These are phyloP conservation scores for Sphagnum contortum DNA, from an alignment of 225 moss, liverwort and hornwort genomes.

Conservation along the genomic window DNA sequence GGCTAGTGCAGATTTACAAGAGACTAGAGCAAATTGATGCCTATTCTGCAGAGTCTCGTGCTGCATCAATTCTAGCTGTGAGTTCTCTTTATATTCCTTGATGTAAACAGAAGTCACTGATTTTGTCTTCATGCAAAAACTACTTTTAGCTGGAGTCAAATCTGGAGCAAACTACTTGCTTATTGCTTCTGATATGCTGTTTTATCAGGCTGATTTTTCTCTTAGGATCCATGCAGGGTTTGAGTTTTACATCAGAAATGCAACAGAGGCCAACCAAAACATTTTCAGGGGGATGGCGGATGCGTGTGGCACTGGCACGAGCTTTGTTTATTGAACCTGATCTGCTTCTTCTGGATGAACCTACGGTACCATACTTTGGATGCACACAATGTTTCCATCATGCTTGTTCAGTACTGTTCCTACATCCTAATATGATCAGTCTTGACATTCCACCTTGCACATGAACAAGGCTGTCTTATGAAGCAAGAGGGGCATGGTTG, in stretches of 20 bases:
- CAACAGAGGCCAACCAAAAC: constrained; percentile 75
- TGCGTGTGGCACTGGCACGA: constrained; percentile 97
- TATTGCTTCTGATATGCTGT: not conserved
- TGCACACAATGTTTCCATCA: too few species aligned
- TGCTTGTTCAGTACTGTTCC: too few species aligned
- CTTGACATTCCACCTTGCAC: too few species aligned
- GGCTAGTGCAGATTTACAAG: constrained; percentile 90
- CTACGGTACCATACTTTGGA: constrained; percentile 44
- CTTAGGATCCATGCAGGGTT: constrained; percentile 39
- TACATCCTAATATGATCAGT: too few species aligned
- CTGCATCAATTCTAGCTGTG: constrained; percentile 93
- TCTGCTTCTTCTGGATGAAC: constrained; percentile 94
- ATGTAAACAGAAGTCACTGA: too few species aligned
- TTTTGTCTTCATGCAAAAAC: not conserved
- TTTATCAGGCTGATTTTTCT: not conserved
- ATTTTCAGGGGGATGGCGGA: constrained; percentile 99
- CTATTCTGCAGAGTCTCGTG: constrained; percentile 93
- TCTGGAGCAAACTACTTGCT: too few species aligned
- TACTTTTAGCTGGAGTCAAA: not conserved
- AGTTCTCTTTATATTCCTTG: constrained; percentile 10
- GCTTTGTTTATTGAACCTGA: constrained; percentile 97
- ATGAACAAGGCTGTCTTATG: too few species aligned
- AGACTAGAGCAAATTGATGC: constrained; percentile 95
- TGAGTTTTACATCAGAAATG: constrained; percentile 97
- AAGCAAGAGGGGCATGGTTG: too few species aligned